Conservation (phyloP, 495 filamentous ascomycete genomes). For the Penicillium cataractarum region DNA sequence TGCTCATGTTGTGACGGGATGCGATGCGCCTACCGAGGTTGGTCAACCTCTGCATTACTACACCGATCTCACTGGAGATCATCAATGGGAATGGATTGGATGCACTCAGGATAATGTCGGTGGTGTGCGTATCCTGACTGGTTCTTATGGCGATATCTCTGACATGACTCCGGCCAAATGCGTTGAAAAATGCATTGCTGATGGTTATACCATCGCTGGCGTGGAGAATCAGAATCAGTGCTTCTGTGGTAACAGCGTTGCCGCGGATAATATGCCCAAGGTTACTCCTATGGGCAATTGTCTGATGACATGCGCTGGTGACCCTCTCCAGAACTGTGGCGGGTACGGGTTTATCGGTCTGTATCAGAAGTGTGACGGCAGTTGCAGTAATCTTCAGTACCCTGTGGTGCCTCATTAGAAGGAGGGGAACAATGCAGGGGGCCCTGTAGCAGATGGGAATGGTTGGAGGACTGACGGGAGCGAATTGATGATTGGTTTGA, state of each 20-base stretch:
- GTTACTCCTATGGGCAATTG: background rate
- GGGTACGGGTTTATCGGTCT: background rate
- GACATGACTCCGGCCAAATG: background rate
- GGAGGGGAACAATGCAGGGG: background rate
- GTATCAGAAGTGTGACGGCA: background rate
- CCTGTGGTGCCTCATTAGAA: background rate
- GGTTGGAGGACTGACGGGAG: no score
- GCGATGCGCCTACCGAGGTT: constrained; percentile 2
- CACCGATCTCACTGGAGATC: background rate
- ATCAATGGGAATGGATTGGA: background rate
- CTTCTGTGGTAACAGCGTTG: background rate
- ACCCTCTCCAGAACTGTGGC: background rate
- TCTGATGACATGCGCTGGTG: background rate
- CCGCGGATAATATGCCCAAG: background rate
- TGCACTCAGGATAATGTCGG: background rate
- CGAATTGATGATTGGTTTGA: background rate
- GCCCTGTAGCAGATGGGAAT: no score
- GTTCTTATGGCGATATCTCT: background rate
- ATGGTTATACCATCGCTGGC: background rate
- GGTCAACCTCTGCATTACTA: background rate
- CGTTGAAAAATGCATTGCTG: background rate
- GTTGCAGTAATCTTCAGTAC: background rate
- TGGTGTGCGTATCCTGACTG: background rate
- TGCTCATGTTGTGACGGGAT: constrained; percentile 22
- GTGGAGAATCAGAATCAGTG: background rate